Evolutionary conservation across 2,329 filamentous ascomycete genomes (phyloP).

Genomic region (Trichoderma afroharzianum): DNA sequence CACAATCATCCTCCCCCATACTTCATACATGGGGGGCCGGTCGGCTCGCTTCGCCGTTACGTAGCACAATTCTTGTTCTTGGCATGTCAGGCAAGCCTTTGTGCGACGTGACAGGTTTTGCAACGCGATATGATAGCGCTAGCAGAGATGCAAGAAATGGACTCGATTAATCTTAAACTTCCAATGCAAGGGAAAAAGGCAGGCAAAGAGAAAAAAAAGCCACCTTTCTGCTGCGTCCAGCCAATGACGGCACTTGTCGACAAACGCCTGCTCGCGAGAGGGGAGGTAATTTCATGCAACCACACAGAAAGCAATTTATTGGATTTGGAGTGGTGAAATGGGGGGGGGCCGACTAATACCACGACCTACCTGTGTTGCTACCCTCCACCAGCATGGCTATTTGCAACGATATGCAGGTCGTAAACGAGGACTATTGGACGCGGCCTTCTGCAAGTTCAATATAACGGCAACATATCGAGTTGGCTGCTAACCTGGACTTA

Average conservation of each 20-base stretch:
- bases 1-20: not conserved
- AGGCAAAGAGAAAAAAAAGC: not conserved
- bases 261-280: not conserved
- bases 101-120: not conserved
- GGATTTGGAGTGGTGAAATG: not conserved
- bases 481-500: not conserved
- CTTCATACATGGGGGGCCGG: not conserved
- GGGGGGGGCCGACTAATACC: not conserved
- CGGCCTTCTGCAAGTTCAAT: not conserved
- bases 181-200: not conserved
- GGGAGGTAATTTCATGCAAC: not conserved
- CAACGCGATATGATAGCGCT: not conserved
- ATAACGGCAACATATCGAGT: not conserved
- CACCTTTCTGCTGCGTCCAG: not conserved
- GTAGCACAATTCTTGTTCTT: not conserved
- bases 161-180: not conserved
- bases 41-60: not conserved
- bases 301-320: not conserved
- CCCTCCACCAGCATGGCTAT: not conserved
- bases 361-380: not conserved
- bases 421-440: not conserved
- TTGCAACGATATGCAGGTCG: not conserved
- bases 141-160: not conserved
- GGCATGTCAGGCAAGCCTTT: not conserved
- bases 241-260: constrained; percentile 8